phyloP scores from a whole-genome alignment of 345 rosid species.

The Streptanthus diversifolius region DNA sequence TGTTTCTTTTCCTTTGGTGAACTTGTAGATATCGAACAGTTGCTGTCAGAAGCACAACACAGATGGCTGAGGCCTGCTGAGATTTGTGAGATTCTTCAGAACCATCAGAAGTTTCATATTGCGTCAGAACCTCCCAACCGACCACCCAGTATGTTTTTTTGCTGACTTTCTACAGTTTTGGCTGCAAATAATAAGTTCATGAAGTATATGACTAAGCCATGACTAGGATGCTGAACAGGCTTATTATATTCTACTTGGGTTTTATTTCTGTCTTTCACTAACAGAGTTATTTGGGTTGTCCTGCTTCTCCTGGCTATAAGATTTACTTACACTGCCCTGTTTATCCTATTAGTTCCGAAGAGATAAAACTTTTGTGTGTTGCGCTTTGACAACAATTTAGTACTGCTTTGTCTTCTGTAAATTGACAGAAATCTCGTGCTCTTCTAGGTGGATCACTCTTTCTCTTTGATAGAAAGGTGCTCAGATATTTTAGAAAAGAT shows the following conservation, averaged over 20 bases:
- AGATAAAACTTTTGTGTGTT: neutral
- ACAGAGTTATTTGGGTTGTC: neutral
- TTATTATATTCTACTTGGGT: neutral
- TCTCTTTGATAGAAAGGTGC: conserved; percentile 80
- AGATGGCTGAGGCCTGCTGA: conserved; percentile 97
- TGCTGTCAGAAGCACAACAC: conserved; percentile 68
- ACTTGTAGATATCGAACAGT: conserved; percentile 41
- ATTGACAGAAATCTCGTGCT: conserved; percentile 25
- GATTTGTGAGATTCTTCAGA: conserved; percentile 88
- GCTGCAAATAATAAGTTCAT: neutral
- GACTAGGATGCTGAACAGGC: neutral
- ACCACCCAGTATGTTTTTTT: conserved; percentile 68
- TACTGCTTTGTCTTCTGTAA: neutral
- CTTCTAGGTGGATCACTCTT: conserved; percentile 78
- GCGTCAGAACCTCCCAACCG: conserved; percentile 66
- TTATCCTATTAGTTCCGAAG: neutral
- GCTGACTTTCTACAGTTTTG: neutral
- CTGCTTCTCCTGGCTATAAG: neutral
- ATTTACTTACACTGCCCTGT: neutral
- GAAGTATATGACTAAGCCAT: neutral
- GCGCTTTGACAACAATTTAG: neutral
- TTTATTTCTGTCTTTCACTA: neutral
- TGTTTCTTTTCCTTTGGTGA: neutral
- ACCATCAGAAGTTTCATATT: conserved; percentile 72
- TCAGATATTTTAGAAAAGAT: conserved; percentile 86